These are phyloP conservation scores for Pyrenophora teres DNA, from an alignment of 2,329 filamentous ascomycete genomes.

Conservation along the genomic window DNA sequence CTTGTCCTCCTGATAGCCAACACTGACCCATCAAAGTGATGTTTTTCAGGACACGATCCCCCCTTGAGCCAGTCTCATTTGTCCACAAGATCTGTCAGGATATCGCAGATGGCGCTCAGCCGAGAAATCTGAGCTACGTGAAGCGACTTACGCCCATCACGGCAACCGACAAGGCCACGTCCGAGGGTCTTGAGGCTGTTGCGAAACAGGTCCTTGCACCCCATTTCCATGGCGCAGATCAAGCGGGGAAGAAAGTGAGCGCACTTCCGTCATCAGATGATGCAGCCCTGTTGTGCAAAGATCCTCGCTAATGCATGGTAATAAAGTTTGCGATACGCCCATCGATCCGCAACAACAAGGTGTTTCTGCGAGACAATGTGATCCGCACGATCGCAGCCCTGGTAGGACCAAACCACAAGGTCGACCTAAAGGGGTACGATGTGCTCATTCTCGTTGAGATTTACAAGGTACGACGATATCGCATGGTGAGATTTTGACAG, in stretches of 20 bases:
- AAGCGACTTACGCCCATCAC: constrained; percentile 65
- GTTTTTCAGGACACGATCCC: constrained; percentile 62
- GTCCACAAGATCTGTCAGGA: constrained; percentile 64
- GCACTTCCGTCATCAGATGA: constrained; percentile 12
- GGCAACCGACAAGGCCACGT: constrained; percentile 67
- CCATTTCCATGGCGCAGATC: constrained; percentile 63
- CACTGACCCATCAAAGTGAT: constrained; percentile 51
- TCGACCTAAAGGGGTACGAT: constrained; percentile 77
- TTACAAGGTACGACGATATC: constrained; percentile 68
- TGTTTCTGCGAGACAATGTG: constrained; percentile 68
- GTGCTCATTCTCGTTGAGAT: constrained; percentile 80
- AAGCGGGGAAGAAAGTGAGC: constrained; percentile 58
- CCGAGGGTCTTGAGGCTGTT: constrained; percentile 69
- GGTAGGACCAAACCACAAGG: constrained; percentile 71
- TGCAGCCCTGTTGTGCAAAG: constrained; percentile 11
- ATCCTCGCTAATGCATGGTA: constrained; percentile 24
- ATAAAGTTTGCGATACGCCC: constrained; percentile 80
- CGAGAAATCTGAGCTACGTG: constrained; percentile 62
- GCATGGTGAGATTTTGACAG: constrained; percentile 13
- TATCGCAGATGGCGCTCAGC: constrained; percentile 56
- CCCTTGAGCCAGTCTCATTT: constrained; percentile 64
- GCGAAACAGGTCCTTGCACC: constrained; percentile 65
- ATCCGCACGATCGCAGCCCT: constrained; percentile 72
- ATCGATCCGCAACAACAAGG: constrained; percentile 74
- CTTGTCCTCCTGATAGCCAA: background rate